Conservation (phyloP, 2,329 filamentous ascomycete species). For the Fusarium sp. region DNA sequence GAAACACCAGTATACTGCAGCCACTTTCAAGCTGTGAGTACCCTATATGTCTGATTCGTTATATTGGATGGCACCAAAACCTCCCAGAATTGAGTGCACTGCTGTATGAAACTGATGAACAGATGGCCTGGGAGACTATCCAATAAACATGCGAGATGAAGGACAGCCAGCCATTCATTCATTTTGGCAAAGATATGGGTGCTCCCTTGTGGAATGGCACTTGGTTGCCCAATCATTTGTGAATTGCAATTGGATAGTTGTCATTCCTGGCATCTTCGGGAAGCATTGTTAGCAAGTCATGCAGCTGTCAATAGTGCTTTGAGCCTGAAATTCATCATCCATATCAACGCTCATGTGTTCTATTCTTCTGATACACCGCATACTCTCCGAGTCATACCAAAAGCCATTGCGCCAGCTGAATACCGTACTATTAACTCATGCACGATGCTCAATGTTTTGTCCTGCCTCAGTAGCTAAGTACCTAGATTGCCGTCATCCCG, state of each 20-base stretch:
- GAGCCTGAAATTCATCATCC: not conserved
- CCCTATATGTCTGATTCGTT: not conserved
- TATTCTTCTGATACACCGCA: not conserved
- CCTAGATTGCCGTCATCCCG: constrained; percentile 27
- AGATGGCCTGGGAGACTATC: not conserved
- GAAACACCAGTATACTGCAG: not conserved
- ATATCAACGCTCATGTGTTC: not conserved
- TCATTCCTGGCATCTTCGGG: not conserved
- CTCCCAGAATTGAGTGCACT: not conserved
- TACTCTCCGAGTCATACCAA: not conserved
- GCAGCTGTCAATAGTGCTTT: not conserved
- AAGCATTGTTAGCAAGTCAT: constrained; percentile 2
- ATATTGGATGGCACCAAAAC: not conserved
- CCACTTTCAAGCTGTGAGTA: not conserved
- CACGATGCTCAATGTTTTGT: not conserved
- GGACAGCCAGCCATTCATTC: not conserved
- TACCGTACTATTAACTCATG: not conserved
- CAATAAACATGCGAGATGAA: not conserved
- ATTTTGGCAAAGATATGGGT: constrained; percentile 1
- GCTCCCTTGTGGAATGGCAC: constrained; percentile 14
- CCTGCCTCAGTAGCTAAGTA: not conserved
- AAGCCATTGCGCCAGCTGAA: not conserved
- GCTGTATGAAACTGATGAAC: not conserved
- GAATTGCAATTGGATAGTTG: constrained; percentile 6
- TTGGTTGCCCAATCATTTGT: constrained; percentile 20